Percentiles rank a stretch among this genome's conserved stretches.
Evolutionary conservation across 352 stramenopile genomes (phyloP).

Genomic region (Achlya hypogyna): DNA sequence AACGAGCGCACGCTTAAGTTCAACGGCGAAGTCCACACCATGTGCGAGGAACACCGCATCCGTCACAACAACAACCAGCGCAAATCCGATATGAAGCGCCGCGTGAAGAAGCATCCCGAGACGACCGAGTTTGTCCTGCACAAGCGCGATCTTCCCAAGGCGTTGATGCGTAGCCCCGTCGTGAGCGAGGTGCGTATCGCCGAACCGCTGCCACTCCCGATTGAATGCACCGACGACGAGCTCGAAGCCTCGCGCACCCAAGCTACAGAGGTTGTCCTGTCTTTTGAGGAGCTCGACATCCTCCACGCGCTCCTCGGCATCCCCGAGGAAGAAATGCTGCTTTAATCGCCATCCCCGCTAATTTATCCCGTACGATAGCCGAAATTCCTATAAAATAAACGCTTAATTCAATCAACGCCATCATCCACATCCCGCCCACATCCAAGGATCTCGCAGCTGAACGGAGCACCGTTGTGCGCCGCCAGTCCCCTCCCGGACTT

Average conservation of each 20-base stretch:
- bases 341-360: background rate
- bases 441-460: too few species aligned
- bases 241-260: background rate
- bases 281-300: slow-evolving; percentile 7
- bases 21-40: slow-evolving; percentile 21
- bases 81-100: slow-evolving; percentile 17
- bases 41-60: slow-evolving; percentile 21
- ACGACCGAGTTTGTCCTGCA: background rate
- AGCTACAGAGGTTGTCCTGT: background rate
- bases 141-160: background rate
- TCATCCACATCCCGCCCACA: too few species aligned
- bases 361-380: slow-evolving; percentile 8
- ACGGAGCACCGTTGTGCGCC: too few species aligned
- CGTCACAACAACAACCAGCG: slow-evolving; percentile 21
- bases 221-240: background rate
- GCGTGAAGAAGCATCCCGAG: slow-evolving; percentile 16
- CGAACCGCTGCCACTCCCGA: background rate
- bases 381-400: slow-evolving; percentile 8
- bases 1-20: slow-evolving; percentile 21
- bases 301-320: slow-evolving; percentile 14
- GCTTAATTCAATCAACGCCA: background rate
- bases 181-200: too few species aligned
- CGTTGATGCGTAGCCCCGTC: too few species aligned
- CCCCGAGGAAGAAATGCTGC: background rate
- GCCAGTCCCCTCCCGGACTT: too few species aligned